Evolutionary conservation across 495 filamentous ascomycete species (phyloP).

Genomic region (Lentithecium fluviatile): DNA sequence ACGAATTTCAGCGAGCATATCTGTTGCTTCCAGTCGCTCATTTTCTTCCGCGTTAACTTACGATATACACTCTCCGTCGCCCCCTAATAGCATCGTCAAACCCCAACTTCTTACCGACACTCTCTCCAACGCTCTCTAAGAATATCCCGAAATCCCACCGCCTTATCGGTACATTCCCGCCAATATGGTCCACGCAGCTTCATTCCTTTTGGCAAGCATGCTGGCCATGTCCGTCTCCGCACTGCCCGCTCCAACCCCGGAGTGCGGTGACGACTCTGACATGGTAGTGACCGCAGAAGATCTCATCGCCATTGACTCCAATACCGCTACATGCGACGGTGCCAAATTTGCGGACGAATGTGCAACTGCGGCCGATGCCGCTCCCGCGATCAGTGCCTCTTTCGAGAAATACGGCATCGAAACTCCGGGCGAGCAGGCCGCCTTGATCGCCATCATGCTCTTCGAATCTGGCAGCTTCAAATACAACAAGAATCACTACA

Average conservation of each 20-base stretch:
- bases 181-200: too few species aligned
- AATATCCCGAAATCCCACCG: too few species aligned
- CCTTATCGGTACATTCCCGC: too few species aligned
- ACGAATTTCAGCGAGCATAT: too few species aligned
- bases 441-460: slow-evolving; percentile 41
- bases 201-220: too few species aligned
- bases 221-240: not conserved
- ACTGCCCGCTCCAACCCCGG: not conserved
- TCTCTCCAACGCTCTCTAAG: too few species aligned
- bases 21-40: too few species aligned
- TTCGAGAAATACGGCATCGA: slow-evolving; percentile 58
- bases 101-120: too few species aligned
- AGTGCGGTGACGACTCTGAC: not conserved
- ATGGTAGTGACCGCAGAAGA: slow-evolving; percentile 44
- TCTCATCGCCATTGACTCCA: slow-evolving; percentile 54
- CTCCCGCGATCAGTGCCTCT: slow-evolving; percentile 53
- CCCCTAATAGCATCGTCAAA: too few species aligned
- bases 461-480: slow-evolving; percentile 62
- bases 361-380: slow-evolving; percentile 63
- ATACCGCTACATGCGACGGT: slow-evolving; percentile 49
- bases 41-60: too few species aligned
- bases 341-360: slow-evolving; percentile 57
- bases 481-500: slow-evolving; percentile 44
- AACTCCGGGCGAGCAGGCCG: slow-evolving; percentile 37
- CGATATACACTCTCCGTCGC: too few species aligned